These are phyloP conservation scores for Hippophae rhamnoides DNA, from an alignment of 306 rosid genomes.

Conservation along the genomic window DNA sequence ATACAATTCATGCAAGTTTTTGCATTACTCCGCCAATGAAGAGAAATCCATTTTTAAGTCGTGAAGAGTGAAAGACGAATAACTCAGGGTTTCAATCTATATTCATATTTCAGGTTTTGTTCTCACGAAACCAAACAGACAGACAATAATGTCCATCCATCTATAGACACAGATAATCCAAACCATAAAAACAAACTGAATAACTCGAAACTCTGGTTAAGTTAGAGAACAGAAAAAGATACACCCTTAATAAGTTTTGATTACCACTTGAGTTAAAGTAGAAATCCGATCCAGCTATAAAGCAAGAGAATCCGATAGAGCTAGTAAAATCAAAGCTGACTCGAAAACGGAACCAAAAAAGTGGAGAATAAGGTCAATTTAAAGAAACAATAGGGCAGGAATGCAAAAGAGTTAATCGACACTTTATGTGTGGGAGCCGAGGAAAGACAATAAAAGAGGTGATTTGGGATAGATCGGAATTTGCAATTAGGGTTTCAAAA, in stretches of 20 bases:
- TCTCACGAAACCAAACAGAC: too few species aligned
- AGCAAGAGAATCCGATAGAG: slow-evolving; percentile 11
- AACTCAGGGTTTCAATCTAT: neutral
- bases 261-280: slow-evolving; percentile 32
- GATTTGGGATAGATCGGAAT: too few species aligned
- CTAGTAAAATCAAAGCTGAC: slow-evolving; percentile 6
- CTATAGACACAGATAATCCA: neutral
- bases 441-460: too few species aligned
- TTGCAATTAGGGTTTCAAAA: too few species aligned
- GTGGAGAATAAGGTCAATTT: slow-evolving; percentile 11
- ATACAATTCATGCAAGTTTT: too few species aligned
- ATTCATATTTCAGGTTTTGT: too few species aligned
- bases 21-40: neutral
- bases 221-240: neutral
- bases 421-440: too few species aligned
- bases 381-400: slow-evolving; percentile 5
- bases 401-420: slow-evolving; percentile 7
- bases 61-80: neutral
- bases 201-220: slow-evolving; percentile 5
- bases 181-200: slow-evolving; percentile 2
- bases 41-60: neutral
- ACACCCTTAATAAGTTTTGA: slow-evolving; percentile 2
- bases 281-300: slow-evolving; percentile 28
- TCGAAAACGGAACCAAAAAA: slow-evolving; percentile 5
- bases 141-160: too few species aligned